Evolutionary conservation across 148 eudicot species (phyloP).

Genomic region (Cornus kousa): DNA sequence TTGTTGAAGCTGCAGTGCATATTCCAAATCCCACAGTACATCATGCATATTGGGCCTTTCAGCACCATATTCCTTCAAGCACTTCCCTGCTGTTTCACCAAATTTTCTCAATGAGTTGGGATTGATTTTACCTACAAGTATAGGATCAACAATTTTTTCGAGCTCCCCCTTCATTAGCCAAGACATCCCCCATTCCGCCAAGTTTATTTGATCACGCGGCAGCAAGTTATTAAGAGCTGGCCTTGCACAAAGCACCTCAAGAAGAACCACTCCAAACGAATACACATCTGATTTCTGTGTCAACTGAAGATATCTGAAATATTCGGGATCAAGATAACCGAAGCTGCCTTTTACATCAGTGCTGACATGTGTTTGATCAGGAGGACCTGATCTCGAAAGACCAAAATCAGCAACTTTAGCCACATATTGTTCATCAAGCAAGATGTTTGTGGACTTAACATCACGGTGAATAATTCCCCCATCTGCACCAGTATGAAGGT

Average conservation of each 20-base stretch:
- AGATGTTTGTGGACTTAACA: conserved; percentile 61
- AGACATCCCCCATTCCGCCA: conserved; percentile 47
- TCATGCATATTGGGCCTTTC: conserved; percentile 55
- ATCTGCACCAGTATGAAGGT: conserved; percentile 47
- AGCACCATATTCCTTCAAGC: conserved; percentile 29
- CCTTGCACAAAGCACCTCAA: conserved; percentile 57
- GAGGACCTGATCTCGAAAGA: conserved; percentile 36
- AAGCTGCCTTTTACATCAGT: conserved; percentile 56
- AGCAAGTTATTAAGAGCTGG: conserved; percentile 31
- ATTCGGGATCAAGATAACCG: conserved; percentile 65
- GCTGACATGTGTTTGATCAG: conserved; percentile 37
- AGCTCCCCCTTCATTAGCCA: conserved; percentile 25
- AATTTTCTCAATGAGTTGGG: conserved; percentile 41
- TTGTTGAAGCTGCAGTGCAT: conserved; percentile 40
- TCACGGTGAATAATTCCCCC: conserved; percentile 61
- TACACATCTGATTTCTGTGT: conserved; percentile 65
- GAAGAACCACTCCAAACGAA: conserved; percentile 60
- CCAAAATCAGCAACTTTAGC: conserved; percentile 71
- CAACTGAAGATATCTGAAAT: conserved; percentile 30
- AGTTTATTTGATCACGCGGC: conserved; percentile 33
- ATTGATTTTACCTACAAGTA: conserved; percentile 33
- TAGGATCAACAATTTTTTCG: conserved; percentile 43
- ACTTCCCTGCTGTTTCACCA: conserved; percentile 36
- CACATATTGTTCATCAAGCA: conserved; percentile 46
- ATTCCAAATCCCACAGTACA: conserved; percentile 58